phyloP scores from a whole-genome alignment of 495 filamentous ascomycete species.

The Platismatia glauca region DNA sequence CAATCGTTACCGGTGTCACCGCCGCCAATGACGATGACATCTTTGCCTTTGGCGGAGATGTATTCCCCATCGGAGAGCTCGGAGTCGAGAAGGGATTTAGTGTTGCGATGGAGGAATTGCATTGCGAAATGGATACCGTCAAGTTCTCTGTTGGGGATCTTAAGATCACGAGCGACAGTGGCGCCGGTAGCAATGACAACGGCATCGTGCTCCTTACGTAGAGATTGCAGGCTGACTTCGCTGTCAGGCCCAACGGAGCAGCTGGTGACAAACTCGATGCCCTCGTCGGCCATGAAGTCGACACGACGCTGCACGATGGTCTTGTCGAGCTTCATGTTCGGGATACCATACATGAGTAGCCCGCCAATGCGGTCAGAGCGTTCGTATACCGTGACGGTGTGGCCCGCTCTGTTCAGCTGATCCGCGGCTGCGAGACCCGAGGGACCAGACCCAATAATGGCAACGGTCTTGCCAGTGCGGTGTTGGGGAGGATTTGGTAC shows the following conservation, averaged over 20 bases:
- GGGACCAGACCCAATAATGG: slow-evolving; percentile 91
- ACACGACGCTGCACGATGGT: slow-evolving; percentile 92
- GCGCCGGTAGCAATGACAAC: slow-evolving; percentile 95
- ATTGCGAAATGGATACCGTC: slow-evolving; percentile 97
- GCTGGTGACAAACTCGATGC: slow-evolving; percentile 72
- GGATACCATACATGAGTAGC: slow-evolving; percentile 97
- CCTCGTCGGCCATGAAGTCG: slow-evolving; percentile 92
- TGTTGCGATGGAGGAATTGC: slow-evolving; percentile 98
- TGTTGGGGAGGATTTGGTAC: slow-evolving; percentile 68
- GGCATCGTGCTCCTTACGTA: slow-evolving; percentile 71
- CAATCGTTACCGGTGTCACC: slow-evolving; percentile 99
- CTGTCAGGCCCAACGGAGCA: slow-evolving; percentile 70
- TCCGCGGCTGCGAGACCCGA: slow-evolving; percentile 88
- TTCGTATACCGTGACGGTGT: slow-evolving; percentile 90
- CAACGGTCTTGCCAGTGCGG: slow-evolving; percentile 84
- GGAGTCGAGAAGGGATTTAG: slow-evolving; percentile 95
- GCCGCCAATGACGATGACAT: slow-evolving; percentile 96
- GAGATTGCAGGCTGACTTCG: slow-evolving; percentile 58
- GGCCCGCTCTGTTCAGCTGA: slow-evolving; percentile 90
- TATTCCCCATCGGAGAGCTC: slow-evolving; percentile 77
- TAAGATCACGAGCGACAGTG: slow-evolving; percentile 92
- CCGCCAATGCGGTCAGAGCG: slow-evolving; percentile 88
- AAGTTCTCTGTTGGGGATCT: slow-evolving; percentile 82
- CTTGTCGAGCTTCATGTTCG: slow-evolving; percentile 99
- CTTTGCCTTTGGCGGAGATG: slow-evolving; percentile 93